Evolutionary conservation across 345 rosid species (phyloP).

Genomic region (Gynandropsis gynandra): DNA sequence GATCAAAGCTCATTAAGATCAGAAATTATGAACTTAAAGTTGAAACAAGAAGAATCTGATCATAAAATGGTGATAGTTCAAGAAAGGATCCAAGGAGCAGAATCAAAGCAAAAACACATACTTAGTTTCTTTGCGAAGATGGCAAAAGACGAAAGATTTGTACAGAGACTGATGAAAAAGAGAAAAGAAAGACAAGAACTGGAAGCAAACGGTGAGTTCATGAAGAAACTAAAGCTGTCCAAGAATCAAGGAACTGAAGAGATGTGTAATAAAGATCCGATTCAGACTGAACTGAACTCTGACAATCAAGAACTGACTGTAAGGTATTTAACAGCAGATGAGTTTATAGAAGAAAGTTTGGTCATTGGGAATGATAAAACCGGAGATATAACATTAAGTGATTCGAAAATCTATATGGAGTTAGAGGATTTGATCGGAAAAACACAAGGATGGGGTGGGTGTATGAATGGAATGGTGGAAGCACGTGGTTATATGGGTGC

Average conservation of each 20-base stretch:
- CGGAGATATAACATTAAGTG: no score
- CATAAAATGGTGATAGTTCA: constrained; percentile 39
- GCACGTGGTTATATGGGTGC: no score
- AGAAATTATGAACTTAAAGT: constrained; percentile 46
- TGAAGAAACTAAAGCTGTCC: constrained; percentile 13
- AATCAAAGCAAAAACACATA: constrained; percentile 53
- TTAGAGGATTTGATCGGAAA: no score
- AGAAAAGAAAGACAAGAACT: constrained; percentile 7
- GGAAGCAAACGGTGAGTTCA: constrained; percentile 5
- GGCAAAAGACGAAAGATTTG: constrained; percentile 34
- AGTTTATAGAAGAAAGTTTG: no score
- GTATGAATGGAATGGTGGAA: no score
- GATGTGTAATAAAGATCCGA: neutral
- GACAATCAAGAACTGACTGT: no score
- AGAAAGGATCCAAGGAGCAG: constrained; percentile 37
- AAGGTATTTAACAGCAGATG: no score
- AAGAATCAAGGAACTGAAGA: constrained; percentile 15
- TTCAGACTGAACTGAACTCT: no score
- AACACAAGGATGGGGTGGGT: no score
- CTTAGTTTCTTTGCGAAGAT: constrained; percentile 57
- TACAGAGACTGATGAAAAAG: constrained; percentile 33
- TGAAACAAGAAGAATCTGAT: constrained; percentile 51
- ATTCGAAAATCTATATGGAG: no score
- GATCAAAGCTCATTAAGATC: constrained; percentile 39
- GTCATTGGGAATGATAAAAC: no score